Conservation (phyloP, 176 grass and related monocot species). For the Aegilops speltoides region DNA sequence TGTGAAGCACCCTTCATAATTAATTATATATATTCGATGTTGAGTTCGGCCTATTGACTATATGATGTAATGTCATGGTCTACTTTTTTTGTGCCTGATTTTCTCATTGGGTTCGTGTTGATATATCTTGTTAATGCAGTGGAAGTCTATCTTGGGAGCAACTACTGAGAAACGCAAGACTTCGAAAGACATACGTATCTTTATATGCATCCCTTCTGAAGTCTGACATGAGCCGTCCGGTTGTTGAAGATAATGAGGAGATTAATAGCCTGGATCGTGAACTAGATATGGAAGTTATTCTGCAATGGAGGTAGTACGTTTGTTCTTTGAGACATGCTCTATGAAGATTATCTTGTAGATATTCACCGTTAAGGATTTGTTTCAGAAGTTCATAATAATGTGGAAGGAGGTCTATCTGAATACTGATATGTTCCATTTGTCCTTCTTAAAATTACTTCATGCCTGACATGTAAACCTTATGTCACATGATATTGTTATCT, state of each 20-base stretch:
- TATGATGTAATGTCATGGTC: constrained; percentile 11
- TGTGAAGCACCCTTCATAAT: neutral
- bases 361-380: neutral
- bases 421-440: constrained; percentile 1
- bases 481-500: constrained; percentile 17
- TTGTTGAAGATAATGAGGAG: constrained; percentile 78
- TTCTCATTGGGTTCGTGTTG: constrained; percentile 27
- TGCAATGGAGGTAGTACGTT: constrained; percentile 85
- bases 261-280: constrained; percentile 75
- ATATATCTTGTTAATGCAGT: constrained; percentile 50
- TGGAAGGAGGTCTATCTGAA: constrained; percentile 12
- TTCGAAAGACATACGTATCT: constrained; percentile 83
- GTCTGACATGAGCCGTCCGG: constrained; percentile 60
- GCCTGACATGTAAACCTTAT: neutral
- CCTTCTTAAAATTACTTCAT: constrained; percentile 21
- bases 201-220: constrained; percentile 90
- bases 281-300: constrained; percentile 95
- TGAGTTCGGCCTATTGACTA: neutral
- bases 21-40: constrained; percentile 18
- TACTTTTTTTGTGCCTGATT: constrained; percentile 3
- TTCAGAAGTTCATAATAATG: constrained; percentile 17
- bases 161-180: constrained; percentile 71
- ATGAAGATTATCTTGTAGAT: constrained; percentile 19
- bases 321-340: neutral
- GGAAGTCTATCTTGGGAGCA: constrained; percentile 91